Base-by-base conservation (phyloP, 495 filamentous ascomycete genomes). In the Tirmania nivea region DNA sequence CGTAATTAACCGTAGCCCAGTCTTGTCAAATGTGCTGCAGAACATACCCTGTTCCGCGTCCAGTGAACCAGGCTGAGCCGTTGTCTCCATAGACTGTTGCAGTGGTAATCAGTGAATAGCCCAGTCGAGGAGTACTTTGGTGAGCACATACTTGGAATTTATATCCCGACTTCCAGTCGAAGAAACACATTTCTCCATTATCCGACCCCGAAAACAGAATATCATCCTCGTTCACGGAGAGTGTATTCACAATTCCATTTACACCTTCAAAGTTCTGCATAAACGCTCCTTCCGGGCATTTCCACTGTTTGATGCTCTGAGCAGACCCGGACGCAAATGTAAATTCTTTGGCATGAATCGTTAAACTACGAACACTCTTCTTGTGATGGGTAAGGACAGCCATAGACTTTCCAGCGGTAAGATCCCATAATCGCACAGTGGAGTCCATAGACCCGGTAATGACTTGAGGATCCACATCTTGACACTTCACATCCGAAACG, bases 231-330 rank as follows among this genome's bases (percentile, higher is more conserved):
- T 99, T 99, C 35, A 86, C 84, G 35, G 81, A 70, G n/a, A 99
- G 67, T 0, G 85, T 86, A 66, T 99, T 99, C 70, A 96, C 90
- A 66, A 99, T 85, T 48, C 85, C 76, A 59, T 95, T 94, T 57
- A 94, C 88, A 39, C 88, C 88, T 45, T 95, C 88, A 63, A 95
- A 99, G 68, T 96, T 96, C 69, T 94, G 87, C 92, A 99, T 99
- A 66, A 99, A 94, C 34, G 83, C 86, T 37, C 89, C 92, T 68
- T 94, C 89, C 16, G 92, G 92, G 61, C 87, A 96, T 67, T 96
- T 96, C 89, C 90, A 99, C 67, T 96, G 92, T 73, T 99, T 99
- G 70, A 99, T 99, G 66, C 81, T 85, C 21, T 81, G 80, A 0
- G 88, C 86, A 62, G 84, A 90, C 55, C 83, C 89, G 56, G 77